Base-by-base conservation (phyloP, 2,329 filamentous ascomycete species). In the Fusarium protoensiforme region DNA sequence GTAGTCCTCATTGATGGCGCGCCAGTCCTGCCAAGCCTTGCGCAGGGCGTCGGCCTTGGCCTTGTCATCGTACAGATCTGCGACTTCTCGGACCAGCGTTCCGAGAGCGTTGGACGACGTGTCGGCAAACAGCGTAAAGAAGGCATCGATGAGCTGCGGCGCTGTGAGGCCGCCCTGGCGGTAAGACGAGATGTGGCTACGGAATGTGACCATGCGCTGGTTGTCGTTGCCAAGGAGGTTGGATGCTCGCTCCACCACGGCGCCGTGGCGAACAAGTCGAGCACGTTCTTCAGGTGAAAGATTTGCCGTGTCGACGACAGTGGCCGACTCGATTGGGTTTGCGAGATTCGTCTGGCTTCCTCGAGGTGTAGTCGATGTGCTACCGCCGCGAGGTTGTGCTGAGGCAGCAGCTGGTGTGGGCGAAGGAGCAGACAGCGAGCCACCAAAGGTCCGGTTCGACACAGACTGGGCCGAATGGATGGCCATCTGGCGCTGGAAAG, bases 1-100 rank as follows among this genome's bases (percentile, higher is more conserved):
- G 76, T 98, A 98, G 80, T 98, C 95, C 82, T 98, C 95, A 75
- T 97, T 97, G 83, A 97, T 96, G 39, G 95, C 95, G 54, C 94
- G 94, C 94, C 96, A 98, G 82, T 98, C 94, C 76, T 94, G 94
- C 95, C 96, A 98, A 1, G 95, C 94, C 77, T 92, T 92, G 29
- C 95, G 89, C 4, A 99, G 85, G 1, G 86, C 87, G 61, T 92
- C 91, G 1, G 91, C 91, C 80, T 97, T 98, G 20, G 82, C 80
- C 58, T 92, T 88, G 75, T 97, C 92, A 76, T 99, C 96, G 77
- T 96, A 98, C 13, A 99, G 90, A 61, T 98, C 96, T 7, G 96
- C 93, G 4, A 98, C 89, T 80, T 99, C 96, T 69, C 96, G 93
- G 71, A 98, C 89, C 1, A 99, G 88, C 29, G 95, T 98, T 16